These are phyloP conservation scores for Theobroma cacao DNA, from an alignment of 345 rosid genomes.

Conservation along the genomic window DNA sequence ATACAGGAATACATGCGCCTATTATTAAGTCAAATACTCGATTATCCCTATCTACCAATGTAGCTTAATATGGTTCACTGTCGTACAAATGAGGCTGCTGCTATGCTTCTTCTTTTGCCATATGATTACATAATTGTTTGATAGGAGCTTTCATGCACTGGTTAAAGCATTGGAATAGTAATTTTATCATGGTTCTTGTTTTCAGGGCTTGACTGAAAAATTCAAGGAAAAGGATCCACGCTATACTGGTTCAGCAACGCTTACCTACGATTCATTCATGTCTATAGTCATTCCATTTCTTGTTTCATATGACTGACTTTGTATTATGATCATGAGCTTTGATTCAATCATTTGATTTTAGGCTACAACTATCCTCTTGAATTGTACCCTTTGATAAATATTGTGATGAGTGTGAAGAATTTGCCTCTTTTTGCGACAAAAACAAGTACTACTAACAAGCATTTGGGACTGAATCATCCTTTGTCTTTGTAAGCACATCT, in stretches of 20 bases:
- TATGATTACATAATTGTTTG: background rate
- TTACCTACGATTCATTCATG: constrained; percentile 62
- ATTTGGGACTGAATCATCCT: too few species aligned
- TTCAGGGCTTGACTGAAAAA: constrained; percentile 69
- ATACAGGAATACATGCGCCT: background rate
- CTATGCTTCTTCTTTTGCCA: background rate
- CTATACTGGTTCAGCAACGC: constrained; percentile 45
- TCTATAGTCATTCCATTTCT: constrained; percentile 59
- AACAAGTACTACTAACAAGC: too few species aligned
- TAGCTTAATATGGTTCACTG: too few species aligned
- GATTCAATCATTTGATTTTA: background rate
- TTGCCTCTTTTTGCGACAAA: too few species aligned
- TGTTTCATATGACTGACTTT: constrained; percentile 41
- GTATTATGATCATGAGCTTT: background rate
- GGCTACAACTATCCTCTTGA: background rate
- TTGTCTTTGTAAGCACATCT: too few species aligned
- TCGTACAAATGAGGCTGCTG: background rate
- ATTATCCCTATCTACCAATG: background rate
- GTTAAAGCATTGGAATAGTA: background rate
- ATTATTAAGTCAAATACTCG: background rate
- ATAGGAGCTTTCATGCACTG: background rate
- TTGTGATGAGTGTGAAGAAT: background rate
- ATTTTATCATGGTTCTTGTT: background rate
- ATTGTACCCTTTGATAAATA: background rate
- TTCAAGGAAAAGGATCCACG: constrained; percentile 61